phyloP scores from a whole-genome alignment of 1,284 basidiomycete genomes.

The Xanthoconium separans region DNA sequence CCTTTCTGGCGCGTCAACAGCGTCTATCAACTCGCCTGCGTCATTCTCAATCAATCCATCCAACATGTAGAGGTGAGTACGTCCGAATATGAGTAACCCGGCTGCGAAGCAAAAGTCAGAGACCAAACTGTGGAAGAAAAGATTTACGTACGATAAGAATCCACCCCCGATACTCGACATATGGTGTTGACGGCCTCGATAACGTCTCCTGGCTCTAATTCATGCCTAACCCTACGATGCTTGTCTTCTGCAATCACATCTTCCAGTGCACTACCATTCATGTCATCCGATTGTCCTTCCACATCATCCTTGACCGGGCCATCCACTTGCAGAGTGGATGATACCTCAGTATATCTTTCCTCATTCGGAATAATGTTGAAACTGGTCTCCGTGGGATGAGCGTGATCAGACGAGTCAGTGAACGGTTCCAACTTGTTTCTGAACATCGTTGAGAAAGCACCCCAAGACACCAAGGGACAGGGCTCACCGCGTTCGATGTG shows the following conservation, averaged over 20 bases:
- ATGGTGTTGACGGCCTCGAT: slow-evolving; percentile 91
- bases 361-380: slow-evolving; percentile 2
- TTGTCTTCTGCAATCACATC: slow-evolving; percentile 80
- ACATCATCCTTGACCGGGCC: slow-evolving; percentile 17
- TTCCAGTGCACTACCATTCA: slow-evolving; percentile 43
- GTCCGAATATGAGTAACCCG: slow-evolving; percentile 85
- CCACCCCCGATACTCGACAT: slow-evolving; percentile 82
- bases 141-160: slow-evolving; percentile 73
- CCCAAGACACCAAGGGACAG: neutral
- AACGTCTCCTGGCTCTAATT: slow-evolving; percentile 86
- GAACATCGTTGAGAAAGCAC: neutral
- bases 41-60: slow-evolving; percentile 91
- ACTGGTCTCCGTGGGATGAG: neutral
- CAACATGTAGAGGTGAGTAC: slow-evolving; percentile 85
- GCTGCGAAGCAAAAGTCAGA: slow-evolving; percentile 44
- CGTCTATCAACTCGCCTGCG: slow-evolving; percentile 87
- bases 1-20: slow-evolving; percentile 80
- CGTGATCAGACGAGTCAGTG: slow-evolving; percentile 34
- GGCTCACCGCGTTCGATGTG: slow-evolving; percentile 71
- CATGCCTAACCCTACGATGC: slow-evolving; percentile 75
- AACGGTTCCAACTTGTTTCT: slow-evolving; percentile 76
- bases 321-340: slow-evolving; percentile 19
- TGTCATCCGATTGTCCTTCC: slow-evolving; percentile 14
- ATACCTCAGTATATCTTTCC: slow-evolving; percentile 13
- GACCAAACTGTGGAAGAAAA: neutral